These are phyloP conservation scores for Termitomyces sp. DNA, from an alignment of 768 basidiomycete species.

Conservation along the genomic window DNA sequence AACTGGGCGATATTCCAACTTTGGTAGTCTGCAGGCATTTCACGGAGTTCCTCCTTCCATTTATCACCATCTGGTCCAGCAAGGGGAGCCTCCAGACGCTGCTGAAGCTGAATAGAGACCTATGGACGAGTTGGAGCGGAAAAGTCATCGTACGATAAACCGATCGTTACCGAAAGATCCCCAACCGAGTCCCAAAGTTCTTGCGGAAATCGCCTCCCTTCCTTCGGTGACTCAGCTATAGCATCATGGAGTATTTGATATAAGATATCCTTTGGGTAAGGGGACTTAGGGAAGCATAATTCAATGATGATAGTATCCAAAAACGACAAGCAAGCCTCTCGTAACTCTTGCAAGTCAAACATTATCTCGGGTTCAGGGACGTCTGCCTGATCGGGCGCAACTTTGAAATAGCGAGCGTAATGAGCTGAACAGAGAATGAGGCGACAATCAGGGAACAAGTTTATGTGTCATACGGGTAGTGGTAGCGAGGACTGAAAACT, in stretches of 20 bases:
- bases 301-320: slow-evolving; percentile 82
- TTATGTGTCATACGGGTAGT: slow-evolving; percentile 51
- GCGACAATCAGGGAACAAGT: neutral
- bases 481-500: slow-evolving; percentile 64
- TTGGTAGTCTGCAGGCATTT: slow-evolving; percentile 58
- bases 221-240: slow-evolving; percentile 65
- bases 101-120: slow-evolving; percentile 62
- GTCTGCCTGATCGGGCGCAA: slow-evolving; percentile 21
- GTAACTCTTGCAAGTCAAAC: slow-evolving; percentile 62
- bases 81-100: slow-evolving; percentile 57
- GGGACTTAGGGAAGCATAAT: slow-evolving; percentile 66
- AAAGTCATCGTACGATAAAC: slow-evolving; percentile 12
- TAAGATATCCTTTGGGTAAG: slow-evolving; percentile 61
- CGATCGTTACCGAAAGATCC: slow-evolving; percentile 55
- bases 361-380: slow-evolving; percentile 45
- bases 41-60: slow-evolving; percentile 43
- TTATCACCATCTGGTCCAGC: slow-evolving; percentile 46
- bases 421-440: slow-evolving; percentile 41
- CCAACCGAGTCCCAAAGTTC: slow-evolving; percentile 77
- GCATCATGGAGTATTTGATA: slow-evolving; percentile 66
- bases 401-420: slow-evolving; percentile 67
- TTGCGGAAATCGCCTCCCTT: slow-evolving; percentile 74
- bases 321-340: slow-evolving; percentile 67
- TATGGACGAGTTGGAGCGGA: slow-evolving; percentile 17
- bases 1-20: slow-evolving; percentile 66